Conservation (phyloP, 805 yeast genomes). For the Zygoascus ofunaensis region DNA sequence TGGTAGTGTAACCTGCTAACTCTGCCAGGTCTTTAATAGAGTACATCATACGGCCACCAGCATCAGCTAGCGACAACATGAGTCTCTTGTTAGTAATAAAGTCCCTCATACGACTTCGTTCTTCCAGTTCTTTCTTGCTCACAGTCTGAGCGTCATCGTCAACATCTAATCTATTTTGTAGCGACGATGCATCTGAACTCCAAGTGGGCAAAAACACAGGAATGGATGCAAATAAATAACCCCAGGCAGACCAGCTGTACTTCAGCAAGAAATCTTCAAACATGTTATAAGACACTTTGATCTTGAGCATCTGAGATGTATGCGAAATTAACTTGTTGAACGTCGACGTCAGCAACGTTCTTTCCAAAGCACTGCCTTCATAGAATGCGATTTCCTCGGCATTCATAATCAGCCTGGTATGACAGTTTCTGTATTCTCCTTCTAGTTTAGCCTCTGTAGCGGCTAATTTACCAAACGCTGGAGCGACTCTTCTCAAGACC, state of each 20-base stretch:
- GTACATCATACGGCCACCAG: conserved; percentile 90
- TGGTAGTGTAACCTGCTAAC: conserved; percentile 80
- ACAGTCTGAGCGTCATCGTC: neutral
- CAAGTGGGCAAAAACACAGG: conserved; percentile 65
- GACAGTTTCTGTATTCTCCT: conserved; percentile 82
- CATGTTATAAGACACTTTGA: conserved; percentile 58
- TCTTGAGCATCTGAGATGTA: conserved; percentile 43
- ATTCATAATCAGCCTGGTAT: conserved; percentile 74
- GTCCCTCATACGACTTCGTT: conserved; percentile 58
- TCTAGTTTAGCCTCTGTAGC: conserved; percentile 69
- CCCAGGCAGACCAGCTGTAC: conserved; percentile 91
- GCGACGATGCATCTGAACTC: conserved; percentile 14
- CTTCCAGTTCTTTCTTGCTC: conserved; percentile 17
- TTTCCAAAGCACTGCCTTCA: conserved; percentile 78
- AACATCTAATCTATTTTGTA: too few relatives aligned
- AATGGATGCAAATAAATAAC: conserved; percentile 81
- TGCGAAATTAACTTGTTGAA: conserved; percentile 51
- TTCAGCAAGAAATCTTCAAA: conserved; percentile 81
- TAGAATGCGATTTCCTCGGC: conserved; percentile 92
- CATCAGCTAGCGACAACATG: conserved; percentile 86
- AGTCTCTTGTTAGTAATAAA: conserved; percentile 85
- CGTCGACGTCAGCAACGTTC: conserved; percentile 49
- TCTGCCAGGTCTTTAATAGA: conserved; percentile 89
- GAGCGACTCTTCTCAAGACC: conserved; percentile 62
- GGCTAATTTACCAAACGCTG: conserved; percentile 73